phyloP scores from a whole-genome alignment of 2,329 filamentous ascomycete species.

The Chrysosphaeria jannelii region DNA sequence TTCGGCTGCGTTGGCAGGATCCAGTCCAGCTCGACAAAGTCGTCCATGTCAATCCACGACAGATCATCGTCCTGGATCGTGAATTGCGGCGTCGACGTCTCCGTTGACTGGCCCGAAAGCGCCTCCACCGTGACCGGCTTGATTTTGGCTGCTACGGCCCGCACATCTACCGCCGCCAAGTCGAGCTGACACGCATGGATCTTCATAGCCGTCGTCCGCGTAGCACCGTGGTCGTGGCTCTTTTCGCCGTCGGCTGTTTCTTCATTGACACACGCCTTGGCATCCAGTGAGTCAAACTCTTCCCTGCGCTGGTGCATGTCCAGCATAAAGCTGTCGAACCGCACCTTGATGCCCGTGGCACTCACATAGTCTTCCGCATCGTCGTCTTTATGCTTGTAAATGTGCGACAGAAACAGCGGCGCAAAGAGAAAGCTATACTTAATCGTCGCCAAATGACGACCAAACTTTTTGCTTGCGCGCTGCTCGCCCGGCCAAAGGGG shows the following conservation, averaged over 20 bases:
- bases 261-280: too few relatives aligned
- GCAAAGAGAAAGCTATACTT: slow-evolving; percentile 89
- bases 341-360: slow-evolving; percentile 85
- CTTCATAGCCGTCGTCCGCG: slow-evolving; percentile 71
- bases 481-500: slow-evolving; percentile 72
- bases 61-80: slow-evolving; percentile 87
- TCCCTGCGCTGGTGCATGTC: slow-evolving; percentile 86
- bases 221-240: slow-evolving; percentile 35
- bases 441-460: slow-evolving; percentile 85
- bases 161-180: slow-evolving; percentile 67
- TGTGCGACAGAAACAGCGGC: slow-evolving; percentile 78
- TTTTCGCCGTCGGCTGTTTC: too few relatives aligned
- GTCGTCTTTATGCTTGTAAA: slow-evolving; percentile 97
- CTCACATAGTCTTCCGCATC: slow-evolving; percentile 48
- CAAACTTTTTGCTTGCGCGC: slow-evolving; percentile 96
- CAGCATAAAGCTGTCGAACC: slow-evolving; percentile 88
- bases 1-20: slow-evolving; percentile 71
- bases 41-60: slow-evolving; percentile 97
- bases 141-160: slow-evolving; percentile 77
- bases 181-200: slow-evolving; percentile 89
- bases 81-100: slow-evolving; percentile 38
- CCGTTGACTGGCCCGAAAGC: slow-evolving; percentile 22
- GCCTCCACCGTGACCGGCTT: slow-evolving; percentile 51
- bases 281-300: slow-evolving; percentile 59
- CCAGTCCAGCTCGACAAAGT: slow-evolving; percentile 96